Base-by-base conservation (phyloP, 1,139 yeast genomes). In the Candida tropicalis region DNA sequence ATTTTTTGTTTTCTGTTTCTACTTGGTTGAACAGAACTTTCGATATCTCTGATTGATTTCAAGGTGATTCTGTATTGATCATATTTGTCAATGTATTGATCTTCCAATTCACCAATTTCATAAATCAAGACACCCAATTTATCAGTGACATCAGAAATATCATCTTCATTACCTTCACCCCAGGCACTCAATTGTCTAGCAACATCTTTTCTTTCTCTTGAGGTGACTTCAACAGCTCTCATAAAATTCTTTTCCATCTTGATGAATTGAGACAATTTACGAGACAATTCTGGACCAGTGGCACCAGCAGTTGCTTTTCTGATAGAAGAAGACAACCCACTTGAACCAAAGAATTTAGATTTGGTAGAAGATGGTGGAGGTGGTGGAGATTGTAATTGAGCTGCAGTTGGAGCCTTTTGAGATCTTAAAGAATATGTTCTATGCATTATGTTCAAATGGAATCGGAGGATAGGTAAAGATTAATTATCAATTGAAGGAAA, bases 141-240 rank as follows among this genome's bases (percentile, higher is more conserved):
- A 73, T 93, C 99, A 55, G 99, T 93, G 56, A 93, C 91, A 66
- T 93, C 99, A 48, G 95, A 83, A 49, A 93, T 96, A 59, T 93
- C 99, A 62, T 93, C 97, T 65, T 93, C 98, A 64, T 90, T 88
- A 58, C 87, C 97, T 70, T 91, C 96, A 74, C 99, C 99, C 99
- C 99, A 93, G 52, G 86, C 69, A 49, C 96, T 87, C 66, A 93
- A 81, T 75, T 90, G 97, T 74, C 86, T 89, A 59, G 99, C 99
- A 56, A 89, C 97, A 62, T 88, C 95, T 70, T 95, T 86, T 70
- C 98, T 86, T 75, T 93, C 99, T 65, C 88, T 82, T 53, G 97
- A 95, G 51, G 91, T 90, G 58, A 88, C 77, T 73, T 93, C 98
- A 60, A 93, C 79, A 51, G 96, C 84, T 67, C 97, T 84, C 89